Conservation (phyloP, 441 rosid species). For the Mallotus repandus region DNA sequence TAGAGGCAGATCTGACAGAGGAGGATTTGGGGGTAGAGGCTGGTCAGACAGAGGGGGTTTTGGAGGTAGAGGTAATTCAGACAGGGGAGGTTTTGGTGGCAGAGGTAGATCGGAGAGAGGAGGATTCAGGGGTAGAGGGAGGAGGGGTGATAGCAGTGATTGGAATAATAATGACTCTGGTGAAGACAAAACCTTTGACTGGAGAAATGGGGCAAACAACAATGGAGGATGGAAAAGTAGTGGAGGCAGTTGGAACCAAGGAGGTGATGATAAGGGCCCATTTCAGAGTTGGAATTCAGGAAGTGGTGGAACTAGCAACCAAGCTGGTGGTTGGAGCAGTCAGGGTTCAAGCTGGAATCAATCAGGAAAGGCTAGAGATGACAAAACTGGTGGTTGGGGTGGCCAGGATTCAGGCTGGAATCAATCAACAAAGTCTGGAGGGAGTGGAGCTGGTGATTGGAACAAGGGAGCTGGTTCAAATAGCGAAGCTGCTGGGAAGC, state of each 20-base stretch:
- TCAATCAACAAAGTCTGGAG: constrained; percentile 1
- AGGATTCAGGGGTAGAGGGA: constrained; percentile 40
- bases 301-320: constrained; percentile 20
- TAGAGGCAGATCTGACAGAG: constrained; percentile 35
- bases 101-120: constrained; percentile 27
- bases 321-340: constrained; percentile 25
- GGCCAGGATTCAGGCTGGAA: constrained; percentile 23
- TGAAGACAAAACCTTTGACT: constrained; percentile 37
- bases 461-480: constrained; percentile 19
- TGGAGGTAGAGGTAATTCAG: constrained; percentile 33
- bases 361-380: not conserved
- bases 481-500: constrained; percentile 17
- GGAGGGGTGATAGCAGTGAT: constrained; percentile 32
- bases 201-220: constrained; percentile 36
- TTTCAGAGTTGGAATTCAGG: constrained; percentile 29
- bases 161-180: constrained; percentile 35
- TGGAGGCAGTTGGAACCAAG: constrained; percentile 30
- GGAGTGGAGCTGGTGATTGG: constrained; percentile 25
- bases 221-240: constrained; percentile 31
- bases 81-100: constrained; percentile 28
- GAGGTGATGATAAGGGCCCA: constrained; percentile 31
- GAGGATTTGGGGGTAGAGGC: constrained; percentile 35
- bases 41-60: constrained; percentile 26
- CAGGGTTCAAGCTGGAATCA: constrained; percentile 21
- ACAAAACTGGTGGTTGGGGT: not conserved